These are phyloP conservation scores for Sanguinoderma infundibulare DNA, from an alignment of 1,284 basidiomycete genomes.

Conservation along the genomic window DNA sequence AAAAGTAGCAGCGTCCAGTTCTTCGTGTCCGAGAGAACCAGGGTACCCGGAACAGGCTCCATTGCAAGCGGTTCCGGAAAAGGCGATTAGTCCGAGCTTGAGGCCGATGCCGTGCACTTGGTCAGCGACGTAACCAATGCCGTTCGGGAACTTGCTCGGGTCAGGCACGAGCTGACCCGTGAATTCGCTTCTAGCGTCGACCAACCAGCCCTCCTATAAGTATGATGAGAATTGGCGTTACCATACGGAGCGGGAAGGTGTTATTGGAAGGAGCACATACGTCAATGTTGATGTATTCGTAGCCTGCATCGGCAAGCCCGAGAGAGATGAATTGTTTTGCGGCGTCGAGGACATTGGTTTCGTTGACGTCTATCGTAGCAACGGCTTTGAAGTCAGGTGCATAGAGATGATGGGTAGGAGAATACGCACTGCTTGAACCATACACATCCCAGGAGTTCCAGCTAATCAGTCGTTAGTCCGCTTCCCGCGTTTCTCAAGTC, in stretches of 20 bases:
- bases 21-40: no score
- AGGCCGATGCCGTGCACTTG: slow-evolving; percentile 53
- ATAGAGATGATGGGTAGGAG: neutral
- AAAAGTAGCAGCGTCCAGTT: no score
- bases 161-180: slow-evolving; percentile 53
- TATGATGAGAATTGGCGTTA: neutral
- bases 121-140: slow-evolving; percentile 49
- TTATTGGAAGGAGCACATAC: slow-evolving; percentile 35
- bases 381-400: slow-evolving; percentile 5
- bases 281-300: slow-evolving; percentile 60
- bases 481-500: neutral
- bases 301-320: slow-evolving; percentile 54
- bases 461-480: slow-evolving; percentile 27
- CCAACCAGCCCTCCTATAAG: slow-evolving; percentile 56
- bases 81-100: no score
- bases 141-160: slow-evolving; percentile 55
- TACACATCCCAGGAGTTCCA: slow-evolving; percentile 65
- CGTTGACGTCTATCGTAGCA: slow-evolving; percentile 47
- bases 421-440: slow-evolving; percentile 45
- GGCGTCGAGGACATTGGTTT: slow-evolving; percentile 49
- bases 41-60: no score
- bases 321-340: slow-evolving; percentile 52
- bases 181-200: slow-evolving; percentile 43
- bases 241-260: neutral
- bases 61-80: no score